Conservation (phyloP, 306 rosid species). For the Oxytropis ochrocephala region DNA sequence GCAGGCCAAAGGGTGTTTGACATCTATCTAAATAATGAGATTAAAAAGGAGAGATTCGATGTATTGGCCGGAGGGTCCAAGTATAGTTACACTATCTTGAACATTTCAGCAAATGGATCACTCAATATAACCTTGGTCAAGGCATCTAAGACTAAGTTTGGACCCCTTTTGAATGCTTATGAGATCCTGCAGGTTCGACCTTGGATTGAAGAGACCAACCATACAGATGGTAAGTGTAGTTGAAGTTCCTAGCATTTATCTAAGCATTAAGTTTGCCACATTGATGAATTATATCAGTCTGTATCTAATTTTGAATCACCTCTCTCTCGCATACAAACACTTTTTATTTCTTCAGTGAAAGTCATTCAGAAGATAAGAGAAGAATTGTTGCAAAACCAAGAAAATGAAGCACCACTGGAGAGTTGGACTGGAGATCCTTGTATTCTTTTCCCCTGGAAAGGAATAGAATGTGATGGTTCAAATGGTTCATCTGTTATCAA, state of each 20-base stretch:
- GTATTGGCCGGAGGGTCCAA: constrained; percentile 57
- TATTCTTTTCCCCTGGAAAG: constrained; percentile 55
- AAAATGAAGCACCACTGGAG: constrained; percentile 29
- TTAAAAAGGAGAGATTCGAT: constrained; percentile 33
- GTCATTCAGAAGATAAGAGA: constrained; percentile 47
- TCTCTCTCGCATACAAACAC: background rate
- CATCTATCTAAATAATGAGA: constrained; percentile 48
- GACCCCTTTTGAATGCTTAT: constrained; percentile 87
- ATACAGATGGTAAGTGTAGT: constrained; percentile 43
- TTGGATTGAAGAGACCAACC: constrained; percentile 43
- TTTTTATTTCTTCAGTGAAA: constrained; percentile 38
- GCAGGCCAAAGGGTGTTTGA: constrained; percentile 62
- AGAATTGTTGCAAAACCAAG: constrained; percentile 44
- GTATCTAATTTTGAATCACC: background rate
- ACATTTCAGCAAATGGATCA: constrained; percentile 45
- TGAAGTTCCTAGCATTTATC: background rate
- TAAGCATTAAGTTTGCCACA: background rate
- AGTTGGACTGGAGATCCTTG: constrained; percentile 90
- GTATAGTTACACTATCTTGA: constrained; percentile 35
- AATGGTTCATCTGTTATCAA: constrained; percentile 44
- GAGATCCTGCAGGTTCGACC: constrained; percentile 52
- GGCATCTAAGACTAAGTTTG: constrained; percentile 47
- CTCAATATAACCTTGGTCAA: constrained; percentile 63
- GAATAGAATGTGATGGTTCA: constrained; percentile 48
- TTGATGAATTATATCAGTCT: constrained; percentile 1